Base-by-base conservation (phyloP, 495 filamentous ascomycete species). In the Neurospora sublineolata region DNA sequence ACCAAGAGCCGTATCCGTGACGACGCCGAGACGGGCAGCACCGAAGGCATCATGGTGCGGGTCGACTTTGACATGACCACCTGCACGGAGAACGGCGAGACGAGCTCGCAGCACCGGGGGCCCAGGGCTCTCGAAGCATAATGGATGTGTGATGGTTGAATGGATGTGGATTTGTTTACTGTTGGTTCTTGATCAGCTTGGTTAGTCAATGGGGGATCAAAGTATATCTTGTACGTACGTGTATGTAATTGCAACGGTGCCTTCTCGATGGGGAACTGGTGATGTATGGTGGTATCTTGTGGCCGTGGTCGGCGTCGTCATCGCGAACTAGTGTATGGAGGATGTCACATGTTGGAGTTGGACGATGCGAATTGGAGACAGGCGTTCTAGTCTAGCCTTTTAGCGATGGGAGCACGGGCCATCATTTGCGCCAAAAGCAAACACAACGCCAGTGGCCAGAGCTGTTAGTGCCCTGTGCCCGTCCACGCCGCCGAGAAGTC, bases 31-130 rank as follows among this genome's bases (percentile, higher is more conserved):
- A 69, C 37, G n/a, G 58, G 30, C 12, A 73, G 68, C 60, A 60
- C 72, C 23, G 71, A 75, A 7, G 73, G 73, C 38, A 75, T 75
- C 42, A 70, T 70, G 30, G 73, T 75, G 38, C 71, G 58, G 27
- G 67, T 71, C 0, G 73, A 75, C 39, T 75, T 73, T 60, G 41
- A 73, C 2, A 5, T 73, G 52, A 64, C 52, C 23, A 60, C n/a
- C n/a, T n/a, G n/a, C n/a, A n/a, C 14, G 52, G 52, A 64, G 2
- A 64, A 33, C 36, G 36, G 64, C 46, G 73, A 74, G 70, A 70
- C 64, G 37, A 67, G 5, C 23, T 72, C 33, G 37, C 39, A 70
- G 69, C 20, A 36, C 40, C 16, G 11, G 69, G 36, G 10, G 12
- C 33, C 52, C 27, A 64, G 18, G 52, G 52, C 52, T 10, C 14